Evolutionary conservation across 768 basidiomycete species (phyloP).

Genomic region (Rhodotorula diobovata): DNA sequence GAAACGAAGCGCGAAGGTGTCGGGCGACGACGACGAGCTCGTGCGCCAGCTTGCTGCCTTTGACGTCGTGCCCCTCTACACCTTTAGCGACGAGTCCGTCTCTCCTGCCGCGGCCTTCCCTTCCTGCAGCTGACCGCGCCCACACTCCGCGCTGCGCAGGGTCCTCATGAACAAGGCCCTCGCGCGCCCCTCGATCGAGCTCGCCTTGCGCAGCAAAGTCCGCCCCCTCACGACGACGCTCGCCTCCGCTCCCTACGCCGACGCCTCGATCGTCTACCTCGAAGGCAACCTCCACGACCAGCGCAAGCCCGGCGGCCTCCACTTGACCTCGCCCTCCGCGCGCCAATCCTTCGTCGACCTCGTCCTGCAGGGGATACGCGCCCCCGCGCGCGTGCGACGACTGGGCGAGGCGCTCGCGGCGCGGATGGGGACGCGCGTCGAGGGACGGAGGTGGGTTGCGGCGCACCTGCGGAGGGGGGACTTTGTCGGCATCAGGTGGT

Average conservation of each 20-base stretch:
- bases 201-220: neutral
- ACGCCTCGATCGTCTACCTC: slow-evolving; percentile 7
- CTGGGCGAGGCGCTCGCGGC: slow-evolving; percentile 1
- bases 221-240: neutral
- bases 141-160: neutral
- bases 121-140: no score
- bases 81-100: slow-evolving; percentile 9
- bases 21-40: neutral
- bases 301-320: slow-evolving; percentile 19
- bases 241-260: neutral
- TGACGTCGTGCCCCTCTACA: neutral
- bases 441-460: slow-evolving; percentile 22
- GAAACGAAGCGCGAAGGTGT: neutral
- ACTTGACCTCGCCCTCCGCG: slow-evolving; percentile 5
- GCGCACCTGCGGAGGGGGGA: slow-evolving; percentile 30
- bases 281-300: slow-evolving; percentile 15
- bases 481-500: slow-evolving; percentile 10
- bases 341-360: slow-evolving; percentile 1
- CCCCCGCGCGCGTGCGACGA: neutral
- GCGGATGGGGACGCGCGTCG: slow-evolving; percentile 11
- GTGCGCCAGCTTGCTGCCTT: neutral
- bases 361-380: neutral
- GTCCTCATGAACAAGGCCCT: slow-evolving; percentile 20
- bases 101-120: neutral
- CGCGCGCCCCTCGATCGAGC: slow-evolving; percentile 5